These are phyloP conservation scores for Acanthamoeba divionensis DNA, from an alignment of 208 protist genomes.

Conservation along the genomic window DNA sequence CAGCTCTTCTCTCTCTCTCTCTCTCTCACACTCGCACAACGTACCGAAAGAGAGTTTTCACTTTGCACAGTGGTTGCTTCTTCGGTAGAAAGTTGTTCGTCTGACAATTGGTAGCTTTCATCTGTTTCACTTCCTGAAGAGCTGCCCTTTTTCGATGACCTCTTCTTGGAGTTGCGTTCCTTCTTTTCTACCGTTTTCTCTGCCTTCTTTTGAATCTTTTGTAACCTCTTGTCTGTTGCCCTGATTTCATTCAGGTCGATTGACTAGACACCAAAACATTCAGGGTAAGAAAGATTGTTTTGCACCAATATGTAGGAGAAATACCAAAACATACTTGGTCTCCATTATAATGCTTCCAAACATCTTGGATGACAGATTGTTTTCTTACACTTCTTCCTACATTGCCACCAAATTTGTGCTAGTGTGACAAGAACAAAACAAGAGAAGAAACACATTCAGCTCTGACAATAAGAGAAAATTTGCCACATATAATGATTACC, in stretches of 20 bases:
- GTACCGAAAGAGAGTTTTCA: no score
- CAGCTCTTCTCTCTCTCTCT: no score
- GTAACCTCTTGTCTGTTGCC: not conserved
- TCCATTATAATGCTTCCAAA: not conserved
- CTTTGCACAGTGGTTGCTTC: no score
- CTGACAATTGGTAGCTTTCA: no score
- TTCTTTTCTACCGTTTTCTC: not conserved
- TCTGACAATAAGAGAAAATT: not conserved
- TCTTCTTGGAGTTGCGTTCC: no score
- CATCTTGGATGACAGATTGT: not conserved
- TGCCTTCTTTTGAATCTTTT: not conserved
- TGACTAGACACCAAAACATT: not conserved
- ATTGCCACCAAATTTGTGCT: conserved; percentile 12
- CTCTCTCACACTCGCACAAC: no score
- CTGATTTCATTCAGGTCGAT: conserved; percentile 10
- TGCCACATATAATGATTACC: not conserved
- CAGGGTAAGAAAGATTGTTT: not conserved
- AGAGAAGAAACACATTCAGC: not conserved
- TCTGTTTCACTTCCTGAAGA: no score
- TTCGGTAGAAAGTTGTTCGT: no score
- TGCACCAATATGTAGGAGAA: not conserved
- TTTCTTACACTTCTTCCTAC: not conserved
- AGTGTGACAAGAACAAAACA: not conserved
- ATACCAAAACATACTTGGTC: not conserved
- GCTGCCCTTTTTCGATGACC: no score